phyloP scores from a whole-genome alignment of 2,329 filamentous ascomycete species.

The Sclerotinia spermophila region DNA sequence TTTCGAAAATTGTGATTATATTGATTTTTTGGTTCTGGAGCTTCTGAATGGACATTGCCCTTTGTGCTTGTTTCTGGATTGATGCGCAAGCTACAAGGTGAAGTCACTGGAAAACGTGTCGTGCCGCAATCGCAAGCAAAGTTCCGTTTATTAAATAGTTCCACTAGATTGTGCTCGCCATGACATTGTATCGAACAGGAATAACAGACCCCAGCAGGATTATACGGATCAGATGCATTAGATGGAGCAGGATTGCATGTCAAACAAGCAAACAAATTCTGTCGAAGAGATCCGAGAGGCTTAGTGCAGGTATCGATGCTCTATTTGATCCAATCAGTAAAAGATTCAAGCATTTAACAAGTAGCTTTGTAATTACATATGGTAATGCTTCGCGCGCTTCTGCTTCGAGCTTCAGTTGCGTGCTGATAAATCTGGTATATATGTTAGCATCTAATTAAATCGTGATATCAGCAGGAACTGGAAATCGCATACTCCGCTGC shows the following conservation, averaged over 20 bases:
- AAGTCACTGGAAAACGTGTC: conserved; percentile 62
- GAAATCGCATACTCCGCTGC: conserved; percentile 41
- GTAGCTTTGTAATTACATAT: conserved; percentile 59
- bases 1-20: conserved; percentile 98
- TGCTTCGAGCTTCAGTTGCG: conserved; percentile 85
- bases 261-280: conserved; percentile 86
- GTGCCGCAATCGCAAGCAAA: conserved; percentile 97
- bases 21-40: conserved; percentile 68
- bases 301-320: conserved; percentile 93
- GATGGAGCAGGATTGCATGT: conserved; percentile 84
- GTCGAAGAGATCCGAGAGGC: conserved; percentile 80
- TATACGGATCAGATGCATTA: conserved; percentile 59
- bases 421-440: conserved; percentile 69
- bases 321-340: conserved; percentile 43
- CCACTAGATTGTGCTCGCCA: conserved; percentile 89
- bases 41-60: conserved; percentile 72
- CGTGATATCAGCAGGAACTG: not conserved
- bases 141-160: conserved; percentile 92
- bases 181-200: conserved; percentile 96
- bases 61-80: conserved; percentile 71
- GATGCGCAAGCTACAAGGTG: conserved; percentile 71
- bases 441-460: not conserved
- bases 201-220: conserved; percentile 85
- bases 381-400: conserved; percentile 93
- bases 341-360: not conserved